Evolutionary conservation across 1,284 basidiomycete genomes (phyloP).

Genomic region (Xanthoconium separans): DNA sequence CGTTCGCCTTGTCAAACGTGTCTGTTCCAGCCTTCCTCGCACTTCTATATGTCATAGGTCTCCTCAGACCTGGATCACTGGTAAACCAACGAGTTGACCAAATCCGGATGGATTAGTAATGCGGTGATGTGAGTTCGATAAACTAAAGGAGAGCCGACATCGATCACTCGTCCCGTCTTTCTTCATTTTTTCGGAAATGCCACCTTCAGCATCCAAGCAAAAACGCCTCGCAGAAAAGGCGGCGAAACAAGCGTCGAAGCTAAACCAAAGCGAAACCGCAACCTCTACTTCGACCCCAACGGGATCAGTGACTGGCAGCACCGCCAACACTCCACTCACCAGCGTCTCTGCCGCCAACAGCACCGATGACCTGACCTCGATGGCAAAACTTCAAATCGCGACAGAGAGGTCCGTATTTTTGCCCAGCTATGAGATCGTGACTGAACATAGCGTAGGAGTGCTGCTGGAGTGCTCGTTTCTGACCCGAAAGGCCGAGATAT

Average conservation of each 20-base stretch:
- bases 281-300: slow-evolving; percentile 58
- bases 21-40: neutral
- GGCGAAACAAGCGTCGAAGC: slow-evolving; percentile 67
- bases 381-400: slow-evolving; percentile 85
- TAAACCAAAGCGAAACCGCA: slow-evolving; percentile 39
- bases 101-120: slow-evolving; percentile 30
- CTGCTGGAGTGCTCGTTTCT: slow-evolving; percentile 89
- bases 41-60: neutral
- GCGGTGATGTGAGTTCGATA: slow-evolving; percentile 14
- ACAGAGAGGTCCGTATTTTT: slow-evolving; percentile 70
- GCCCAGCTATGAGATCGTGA: neutral
- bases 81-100: neutral
- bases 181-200: slow-evolving; percentile 44
- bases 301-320: slow-evolving; percentile 62
- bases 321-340: slow-evolving; percentile 76
- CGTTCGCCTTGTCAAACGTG: neutral
- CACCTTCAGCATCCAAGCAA: slow-evolving; percentile 80
- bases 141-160: slow-evolving; percentile 18
- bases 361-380: slow-evolving; percentile 70
- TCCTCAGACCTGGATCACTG: too few species aligned
- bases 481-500: slow-evolving; percentile 93
- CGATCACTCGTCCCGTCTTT: slow-evolving; percentile 21
- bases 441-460: slow-evolving; percentile 55
- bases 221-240: slow-evolving; percentile 90
- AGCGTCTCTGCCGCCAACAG: slow-evolving; percentile 73